phyloP scores from a whole-genome alignment of 2,329 filamentous ascomycete genomes.

The Colletotrichum camelliae region DNA sequence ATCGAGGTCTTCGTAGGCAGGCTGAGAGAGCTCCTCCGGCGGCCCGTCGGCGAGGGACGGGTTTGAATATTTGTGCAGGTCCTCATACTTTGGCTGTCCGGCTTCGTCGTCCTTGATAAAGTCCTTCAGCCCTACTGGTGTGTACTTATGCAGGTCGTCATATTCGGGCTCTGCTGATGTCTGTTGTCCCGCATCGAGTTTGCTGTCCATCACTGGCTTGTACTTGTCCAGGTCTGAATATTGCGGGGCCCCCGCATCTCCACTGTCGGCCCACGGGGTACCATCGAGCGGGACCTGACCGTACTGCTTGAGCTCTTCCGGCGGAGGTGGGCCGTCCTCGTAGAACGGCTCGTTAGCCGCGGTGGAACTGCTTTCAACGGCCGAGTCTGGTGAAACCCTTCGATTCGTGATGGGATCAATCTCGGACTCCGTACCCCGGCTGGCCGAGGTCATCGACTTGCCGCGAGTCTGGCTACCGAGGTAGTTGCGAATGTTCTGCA shows the following conservation, averaged over 20 bases:
- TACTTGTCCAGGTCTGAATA: constrained; percentile 38
- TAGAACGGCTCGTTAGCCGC: constrained; percentile 29
- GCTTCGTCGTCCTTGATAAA: not conserved
- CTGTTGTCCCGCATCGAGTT: constrained; percentile 25
- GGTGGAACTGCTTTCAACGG: constrained; percentile 1
- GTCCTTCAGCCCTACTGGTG: constrained; percentile 28
- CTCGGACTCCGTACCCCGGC: constrained; percentile 37
- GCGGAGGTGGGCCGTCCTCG: constrained; percentile 38
- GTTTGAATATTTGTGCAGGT: constrained; percentile 37
- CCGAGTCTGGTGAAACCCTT: constrained; percentile 39
- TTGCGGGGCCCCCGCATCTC: constrained; percentile 11
- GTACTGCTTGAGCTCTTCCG: constrained; percentile 40
- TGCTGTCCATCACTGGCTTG: constrained; percentile 36
- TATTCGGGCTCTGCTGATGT: constrained; percentile 31
- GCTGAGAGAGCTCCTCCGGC: constrained; percentile 27
- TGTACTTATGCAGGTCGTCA: constrained; percentile 47
- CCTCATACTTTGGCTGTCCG: constrained; percentile 33
- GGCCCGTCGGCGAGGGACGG: constrained; percentile 14
- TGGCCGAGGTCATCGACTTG: not conserved
- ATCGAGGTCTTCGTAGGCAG: constrained; percentile 39
- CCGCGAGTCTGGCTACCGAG: constrained; percentile 23
- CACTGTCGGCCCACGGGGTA: constrained; percentile 25
- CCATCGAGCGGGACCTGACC: constrained; percentile 35
- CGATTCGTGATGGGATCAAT: constrained; percentile 68
- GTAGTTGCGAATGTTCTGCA: constrained; percentile 39